Conservation (phyloP, 2,329 filamentous ascomycete species). For the Alternaria novae-zelandiae region DNA sequence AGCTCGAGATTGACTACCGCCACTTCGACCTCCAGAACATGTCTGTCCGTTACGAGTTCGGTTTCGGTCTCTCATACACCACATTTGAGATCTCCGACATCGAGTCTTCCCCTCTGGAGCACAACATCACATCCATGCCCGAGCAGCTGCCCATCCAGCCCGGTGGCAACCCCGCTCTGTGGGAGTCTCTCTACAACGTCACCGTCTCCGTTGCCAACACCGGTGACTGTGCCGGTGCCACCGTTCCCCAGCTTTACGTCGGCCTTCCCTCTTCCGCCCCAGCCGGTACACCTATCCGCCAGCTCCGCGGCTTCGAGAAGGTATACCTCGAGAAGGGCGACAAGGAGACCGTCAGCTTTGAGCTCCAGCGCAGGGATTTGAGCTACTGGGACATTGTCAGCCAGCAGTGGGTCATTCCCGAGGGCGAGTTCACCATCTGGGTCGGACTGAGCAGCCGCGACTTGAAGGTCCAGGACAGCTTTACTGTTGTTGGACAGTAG, state of each 20-base stretch:
- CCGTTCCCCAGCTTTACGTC: conserved; percentile 65
- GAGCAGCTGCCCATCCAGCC: conserved; percentile 49
- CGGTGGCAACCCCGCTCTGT: conserved; percentile 60
- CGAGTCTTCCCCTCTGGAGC: conserved; percentile 58
- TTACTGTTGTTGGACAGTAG: conserved; percentile 24
- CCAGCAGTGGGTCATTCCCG: conserved; percentile 77
- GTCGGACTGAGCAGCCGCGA: conserved; percentile 39
- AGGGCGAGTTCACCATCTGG: conserved; percentile 45
- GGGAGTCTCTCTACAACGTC: conserved; percentile 71
- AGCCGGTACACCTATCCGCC: conserved; percentile 57
- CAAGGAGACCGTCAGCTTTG: conserved; percentile 68
- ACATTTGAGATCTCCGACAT: conserved; percentile 76
- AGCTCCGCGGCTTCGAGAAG: conserved; percentile 61
- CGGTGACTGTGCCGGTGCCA: conserved; percentile 60
- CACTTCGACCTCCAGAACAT: conserved; percentile 71
- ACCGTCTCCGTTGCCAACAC: conserved; percentile 73
- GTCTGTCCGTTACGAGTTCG: conserved; percentile 79
- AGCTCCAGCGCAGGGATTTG: conserved; percentile 78
- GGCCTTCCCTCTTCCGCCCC: conserved; percentile 63
- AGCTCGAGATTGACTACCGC: conserved; percentile 79
- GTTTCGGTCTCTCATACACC: conserved; percentile 77
- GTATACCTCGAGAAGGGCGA: conserved; percentile 61
- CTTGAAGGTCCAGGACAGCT: conserved; percentile 25
- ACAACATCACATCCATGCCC: conserved; percentile 66
- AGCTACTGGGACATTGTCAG: conserved; percentile 80